Evolutionary conservation across 768 basidiomycete species (phyloP).

Genomic region (Suillus weaverae): DNA sequence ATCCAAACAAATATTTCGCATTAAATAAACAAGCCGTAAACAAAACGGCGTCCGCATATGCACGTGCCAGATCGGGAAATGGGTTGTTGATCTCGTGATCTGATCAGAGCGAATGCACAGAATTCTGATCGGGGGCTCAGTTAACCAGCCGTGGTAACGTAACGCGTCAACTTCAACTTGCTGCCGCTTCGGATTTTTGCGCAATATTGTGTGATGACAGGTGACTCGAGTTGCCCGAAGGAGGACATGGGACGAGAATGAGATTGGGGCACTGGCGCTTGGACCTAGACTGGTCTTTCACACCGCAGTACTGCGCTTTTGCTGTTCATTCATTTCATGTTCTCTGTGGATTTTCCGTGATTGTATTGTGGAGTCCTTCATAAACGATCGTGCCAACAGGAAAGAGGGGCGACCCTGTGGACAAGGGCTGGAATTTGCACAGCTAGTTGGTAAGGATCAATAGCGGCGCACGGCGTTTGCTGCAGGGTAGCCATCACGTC

Average conservation of each 20-base stretch:
- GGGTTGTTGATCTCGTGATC: slow-evolving; percentile 20
- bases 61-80: slow-evolving; percentile 2
- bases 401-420: slow-evolving; percentile 10
- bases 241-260: too few species aligned
- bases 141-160: slow-evolving; percentile 11
- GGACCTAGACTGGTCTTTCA: too few species aligned
- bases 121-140: slow-evolving; percentile 36
- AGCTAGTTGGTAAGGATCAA: slow-evolving; percentile 25
- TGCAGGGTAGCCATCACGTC: slow-evolving; percentile 8
- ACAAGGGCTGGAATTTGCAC: slow-evolving; percentile 19
- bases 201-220: neutral
- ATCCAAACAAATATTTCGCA: neutral
- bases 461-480: slow-evolving; percentile 24
- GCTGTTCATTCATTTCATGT: neutral
- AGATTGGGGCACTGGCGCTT: too few species aligned
- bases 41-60: slow-evolving; percentile 16
- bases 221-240: neutral
- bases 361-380: slow-evolving; percentile 4
- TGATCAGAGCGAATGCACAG: slow-evolving; percentile 25
- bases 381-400: slow-evolving; percentile 14
- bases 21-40: neutral
- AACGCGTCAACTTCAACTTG: neutral
- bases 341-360: slow-evolving; percentile 5
- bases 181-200: neutral
- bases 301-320: too few species aligned